A percentile compares a stretch with the other conserved stretches of the same genome.
Evolutionary conservation across 2,329 filamentous ascomycete species (phyloP).

Genomic region (Colletotrichum cereale): DNA sequence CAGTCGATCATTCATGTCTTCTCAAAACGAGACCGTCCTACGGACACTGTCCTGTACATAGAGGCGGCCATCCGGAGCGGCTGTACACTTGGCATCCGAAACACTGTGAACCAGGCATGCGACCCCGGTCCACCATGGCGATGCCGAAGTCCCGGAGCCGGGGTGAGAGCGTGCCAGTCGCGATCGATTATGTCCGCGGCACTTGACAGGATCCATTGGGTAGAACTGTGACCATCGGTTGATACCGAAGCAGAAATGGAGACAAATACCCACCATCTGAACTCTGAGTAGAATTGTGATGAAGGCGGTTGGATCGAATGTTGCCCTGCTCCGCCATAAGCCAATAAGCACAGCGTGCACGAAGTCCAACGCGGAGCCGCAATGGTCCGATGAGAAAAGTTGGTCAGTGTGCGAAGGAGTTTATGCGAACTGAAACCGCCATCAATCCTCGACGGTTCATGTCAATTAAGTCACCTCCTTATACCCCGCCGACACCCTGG

Average conservation of each 20-base stretch:
- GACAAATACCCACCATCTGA: conserved; percentile 30
- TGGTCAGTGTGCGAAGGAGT: background rate
- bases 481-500: background rate
- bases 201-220: background rate
- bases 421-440: conserved; percentile 33
- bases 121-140: conserved; percentile 22
- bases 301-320: conserved; percentile 2
- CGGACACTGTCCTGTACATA: conserved; percentile 11
- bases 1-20: conserved; percentile 35
- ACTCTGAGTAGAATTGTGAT: conserved; percentile 24
- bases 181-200: too few species aligned
- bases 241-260: background rate
- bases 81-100: conserved; percentile 34
- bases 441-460: conserved; percentile 1
- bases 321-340: background rate
- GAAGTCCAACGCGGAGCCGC: conserved; percentile 11
- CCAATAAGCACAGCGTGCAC: background rate
- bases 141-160: conserved; percentile 27
- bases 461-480: background rate
- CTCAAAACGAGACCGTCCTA: background rate
- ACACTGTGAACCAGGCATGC: conserved; percentile 35
- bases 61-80: background rate
- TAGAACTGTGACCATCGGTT: background rate
- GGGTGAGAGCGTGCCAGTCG: background rate
- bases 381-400: background rate